phyloP scores from a whole-genome alignment of 371 early-diverging fungal species.

The Mucor irregularis region DNA sequence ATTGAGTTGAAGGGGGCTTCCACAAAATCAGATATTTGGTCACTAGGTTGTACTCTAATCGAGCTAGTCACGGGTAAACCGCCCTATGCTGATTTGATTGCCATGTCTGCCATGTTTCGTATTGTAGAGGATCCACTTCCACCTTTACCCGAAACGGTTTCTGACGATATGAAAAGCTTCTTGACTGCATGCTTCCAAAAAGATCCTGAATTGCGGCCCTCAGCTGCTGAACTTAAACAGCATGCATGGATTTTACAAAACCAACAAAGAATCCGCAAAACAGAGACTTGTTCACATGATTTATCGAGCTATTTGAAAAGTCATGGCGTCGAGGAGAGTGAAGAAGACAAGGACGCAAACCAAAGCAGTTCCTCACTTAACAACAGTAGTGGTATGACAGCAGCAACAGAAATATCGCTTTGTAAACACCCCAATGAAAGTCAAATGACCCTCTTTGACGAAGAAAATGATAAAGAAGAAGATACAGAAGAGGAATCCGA shows the following conservation, averaged over 20 bases:
- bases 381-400: conserved; percentile 1
- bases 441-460: conserved; percentile 16
- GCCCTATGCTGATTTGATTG: conserved; percentile 77
- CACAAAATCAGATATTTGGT: conserved; percentile 87
- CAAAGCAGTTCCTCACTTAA: conserved; percentile 12
- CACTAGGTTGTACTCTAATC: conserved; percentile 84
- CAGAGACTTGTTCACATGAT: conserved; percentile 16
- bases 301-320: conserved; percentile 11
- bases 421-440: conserved; percentile 8
- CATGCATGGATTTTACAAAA: conserved; percentile 75
- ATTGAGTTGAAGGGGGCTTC: conserved; percentile 82
- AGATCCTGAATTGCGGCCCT: conserved; percentile 67
- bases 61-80: conserved; percentile 88
- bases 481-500: conserved; percentile 27
- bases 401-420: neutral
- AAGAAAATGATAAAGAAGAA: conserved; percentile 4
- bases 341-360: neutral
- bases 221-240: conserved; percentile 65
- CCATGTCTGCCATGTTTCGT: conserved; percentile 86
- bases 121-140: conserved; percentile 87
- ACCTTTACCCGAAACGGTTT: conserved; percentile 78
- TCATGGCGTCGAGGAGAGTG: conserved; percentile 1
- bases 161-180: conserved; percentile 75
- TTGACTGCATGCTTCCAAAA: conserved; percentile 82
- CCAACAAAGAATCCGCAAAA: conserved; percentile 58